Percentiles rank a stretch among this genome's conserved stretches.
Evolutionary conservation across 192 early-diverging fungal genomes (phyloP).

Genomic region (Glomus cerebriforme): DNA sequence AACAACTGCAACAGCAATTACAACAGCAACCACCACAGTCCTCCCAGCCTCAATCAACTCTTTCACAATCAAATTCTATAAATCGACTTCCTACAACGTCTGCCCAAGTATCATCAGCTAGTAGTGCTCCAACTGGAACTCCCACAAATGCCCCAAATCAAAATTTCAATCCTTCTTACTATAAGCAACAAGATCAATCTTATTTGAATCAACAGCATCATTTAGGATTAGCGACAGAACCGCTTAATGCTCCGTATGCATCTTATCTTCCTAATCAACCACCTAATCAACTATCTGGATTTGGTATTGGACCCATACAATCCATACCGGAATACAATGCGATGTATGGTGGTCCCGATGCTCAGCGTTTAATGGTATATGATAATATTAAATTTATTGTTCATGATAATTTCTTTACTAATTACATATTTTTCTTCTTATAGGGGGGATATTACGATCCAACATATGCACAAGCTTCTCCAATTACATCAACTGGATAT

Average conservation of each 20-base stretch:
- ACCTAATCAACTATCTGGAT: slow-evolving; percentile 51
- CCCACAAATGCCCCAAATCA: slow-evolving; percentile 22
- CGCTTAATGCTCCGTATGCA: slow-evolving; percentile 52
- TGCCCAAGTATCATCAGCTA: not conserved
- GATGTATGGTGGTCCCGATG: slow-evolving; percentile 65
- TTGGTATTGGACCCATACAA: slow-evolving; percentile 58
- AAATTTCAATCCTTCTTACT: slow-evolving; percentile 29
- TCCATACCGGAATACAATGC: slow-evolving; percentile 57
- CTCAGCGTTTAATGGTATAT: slow-evolving; percentile 66
- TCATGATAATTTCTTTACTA: not conserved
- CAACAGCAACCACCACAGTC: slow-evolving; percentile 14
- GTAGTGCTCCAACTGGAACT: slow-evolving; percentile 19
- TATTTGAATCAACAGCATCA: slow-evolving; percentile 58
- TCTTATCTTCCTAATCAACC: slow-evolving; percentile 52
- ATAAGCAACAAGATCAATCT: slow-evolving; percentile 39
- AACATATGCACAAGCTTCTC: slow-evolving; percentile 58
- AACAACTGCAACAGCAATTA: slow-evolving; percentile 35
- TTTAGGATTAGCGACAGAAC: slow-evolving; percentile 50
- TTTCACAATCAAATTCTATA: not conserved
- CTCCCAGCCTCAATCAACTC: slow-evolving; percentile 26
- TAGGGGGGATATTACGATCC: slow-evolving; percentile 52
- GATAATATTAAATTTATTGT: slow-evolving; percentile 33
- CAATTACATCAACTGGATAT: slow-evolving; percentile 55
- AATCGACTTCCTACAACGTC: slow-evolving; percentile 14
- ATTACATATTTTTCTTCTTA: not conserved